Evolutionary conservation across 768 basidiomycete genomes (phyloP), one percentile per base, ranked within the genome.

Genomic region (Auriscalpium orientale): DNA sequence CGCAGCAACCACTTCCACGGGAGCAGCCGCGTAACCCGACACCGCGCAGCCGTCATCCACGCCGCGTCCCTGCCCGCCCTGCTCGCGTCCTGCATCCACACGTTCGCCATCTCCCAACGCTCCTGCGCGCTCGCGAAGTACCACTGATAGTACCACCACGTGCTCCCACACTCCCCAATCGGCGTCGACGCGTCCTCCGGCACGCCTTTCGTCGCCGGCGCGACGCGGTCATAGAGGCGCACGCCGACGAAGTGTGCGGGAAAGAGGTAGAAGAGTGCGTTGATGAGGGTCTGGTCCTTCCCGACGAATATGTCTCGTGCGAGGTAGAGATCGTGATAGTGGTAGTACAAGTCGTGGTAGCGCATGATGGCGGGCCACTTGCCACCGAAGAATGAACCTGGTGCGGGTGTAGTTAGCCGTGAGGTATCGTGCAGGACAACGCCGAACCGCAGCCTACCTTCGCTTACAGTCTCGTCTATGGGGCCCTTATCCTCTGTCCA

Each of bases 311-410:
- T 59, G n/a, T 69, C 69, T n/a, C 67, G 67, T 7, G 66, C 62
- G 40, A 81, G 73, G 66, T 81, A 82, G 57, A 73, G 56, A 64
- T 81, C 70, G 64, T 82, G 82, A 56, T 78, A 78, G 0, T 72
- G 67, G 62, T 80, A 83, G 64, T 74, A 84, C 1, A 67, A 66
- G 13, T 65, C 54, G 0, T 71, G 63, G 67, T 71, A 82, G 80
- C 79, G 81, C 5, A 69, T 58, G 33, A 82, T 65, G 0, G 78
- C 70, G 9, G 61, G 40, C 2, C 75, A 76, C 1, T 73, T 64
- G 10, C 80, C 80, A 9, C 82, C 82, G 55, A 83, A 83, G 64
- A 82, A 82, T 0, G 81, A 80, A n/a, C 79, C 81, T 81, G 57
- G 47, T 11, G 28, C 15, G 33, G 37, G 13, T 34, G 44, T 12